phyloP scores from a whole-genome alignment of 1,284 basidiomycete genomes.

The Marasmius fiardii region DNA sequence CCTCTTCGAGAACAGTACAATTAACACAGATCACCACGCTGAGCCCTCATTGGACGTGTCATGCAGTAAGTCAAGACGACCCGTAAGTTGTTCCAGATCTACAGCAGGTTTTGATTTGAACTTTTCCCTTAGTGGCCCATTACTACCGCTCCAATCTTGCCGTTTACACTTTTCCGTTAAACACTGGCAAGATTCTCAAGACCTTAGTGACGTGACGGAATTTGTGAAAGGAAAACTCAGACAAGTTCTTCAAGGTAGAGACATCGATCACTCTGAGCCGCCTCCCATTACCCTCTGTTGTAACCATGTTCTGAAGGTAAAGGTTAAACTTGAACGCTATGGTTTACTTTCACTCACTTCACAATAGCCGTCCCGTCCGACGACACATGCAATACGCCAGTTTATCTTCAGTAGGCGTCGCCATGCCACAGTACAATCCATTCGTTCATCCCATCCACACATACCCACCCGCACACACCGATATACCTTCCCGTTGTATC shows the following conservation, averaged over 20 bases:
- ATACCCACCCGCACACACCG: conserved; percentile 53
- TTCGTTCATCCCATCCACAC: conserved; percentile 51
- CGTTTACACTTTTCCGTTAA: conserved; percentile 42
- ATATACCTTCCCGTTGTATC: conserved; percentile 76
- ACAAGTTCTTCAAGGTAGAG: conserved; percentile 50
- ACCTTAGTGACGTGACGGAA: conserved; percentile 37
- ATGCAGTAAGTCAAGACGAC: conserved; percentile 27
- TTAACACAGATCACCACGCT: conserved; percentile 57
- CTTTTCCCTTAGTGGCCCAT: conserved; percentile 30
- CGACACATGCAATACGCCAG: conserved; percentile 20
- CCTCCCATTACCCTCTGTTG: conserved; percentile 55
- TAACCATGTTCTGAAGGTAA: conserved; percentile 48
- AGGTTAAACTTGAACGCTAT: conserved; percentile 1
- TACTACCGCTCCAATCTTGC: conserved; percentile 49
- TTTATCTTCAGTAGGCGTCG: conserved; percentile 52
- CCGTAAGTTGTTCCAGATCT: conserved; percentile 37
- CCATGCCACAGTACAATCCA: conserved; percentile 33
- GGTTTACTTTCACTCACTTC: not conserved
- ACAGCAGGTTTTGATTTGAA: conserved; percentile 5
- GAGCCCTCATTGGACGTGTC: conserved; percentile 64
- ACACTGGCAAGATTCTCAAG: conserved; percentile 34
- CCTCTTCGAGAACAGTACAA: conserved; percentile 33
- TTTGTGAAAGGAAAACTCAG: conserved; percentile 53
- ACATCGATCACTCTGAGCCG: conserved; percentile 40
- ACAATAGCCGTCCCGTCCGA: not conserved